phyloP scores from a whole-genome alignment of 768 basidiomycete species.

The Kwoniella dendrophila region DNA sequence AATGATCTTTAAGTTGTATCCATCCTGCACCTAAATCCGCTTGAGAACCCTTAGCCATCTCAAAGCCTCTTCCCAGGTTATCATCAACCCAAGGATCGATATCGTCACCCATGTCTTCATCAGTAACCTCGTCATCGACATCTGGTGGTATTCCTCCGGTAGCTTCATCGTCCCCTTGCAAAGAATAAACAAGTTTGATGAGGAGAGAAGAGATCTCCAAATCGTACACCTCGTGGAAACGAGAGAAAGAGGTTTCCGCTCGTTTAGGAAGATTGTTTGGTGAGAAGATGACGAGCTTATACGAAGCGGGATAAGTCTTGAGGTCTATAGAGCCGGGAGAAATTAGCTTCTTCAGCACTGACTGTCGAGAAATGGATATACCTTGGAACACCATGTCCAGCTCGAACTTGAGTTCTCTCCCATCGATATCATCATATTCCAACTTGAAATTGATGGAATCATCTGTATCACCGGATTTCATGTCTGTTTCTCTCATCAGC shows the following conservation, averaged over 20 bases:
- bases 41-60: constrained; percentile 18
- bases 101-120: constrained; percentile 6
- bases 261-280: constrained; percentile 1
- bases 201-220: constrained; percentile 23
- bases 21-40: constrained; percentile 15
- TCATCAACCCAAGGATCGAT: constrained; percentile 15
- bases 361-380: constrained; percentile 5
- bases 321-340: too few relatives aligned
- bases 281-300: constrained; percentile 11
- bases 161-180: constrained; percentile 46
- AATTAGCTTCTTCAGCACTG: not conserved
- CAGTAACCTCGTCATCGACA: constrained; percentile 2
- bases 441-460: constrained; percentile 23
- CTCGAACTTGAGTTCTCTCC: constrained; percentile 1
- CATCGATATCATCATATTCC: constrained; percentile 35
- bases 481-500: constrained; percentile 17
- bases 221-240: constrained; percentile 30
- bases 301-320: constrained; percentile 21
- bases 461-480: constrained; percentile 24
- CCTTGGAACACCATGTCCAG: constrained; percentile 30
- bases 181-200: constrained; percentile 18
- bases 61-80: constrained; percentile 22
- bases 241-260: constrained; percentile 21
- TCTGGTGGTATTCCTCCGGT: constrained; percentile 24
- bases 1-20: constrained; percentile 31